phyloP scores from a whole-genome alignment of 1,284 basidiomycete species.

The Cryptococcus jaspeensis region DNA sequence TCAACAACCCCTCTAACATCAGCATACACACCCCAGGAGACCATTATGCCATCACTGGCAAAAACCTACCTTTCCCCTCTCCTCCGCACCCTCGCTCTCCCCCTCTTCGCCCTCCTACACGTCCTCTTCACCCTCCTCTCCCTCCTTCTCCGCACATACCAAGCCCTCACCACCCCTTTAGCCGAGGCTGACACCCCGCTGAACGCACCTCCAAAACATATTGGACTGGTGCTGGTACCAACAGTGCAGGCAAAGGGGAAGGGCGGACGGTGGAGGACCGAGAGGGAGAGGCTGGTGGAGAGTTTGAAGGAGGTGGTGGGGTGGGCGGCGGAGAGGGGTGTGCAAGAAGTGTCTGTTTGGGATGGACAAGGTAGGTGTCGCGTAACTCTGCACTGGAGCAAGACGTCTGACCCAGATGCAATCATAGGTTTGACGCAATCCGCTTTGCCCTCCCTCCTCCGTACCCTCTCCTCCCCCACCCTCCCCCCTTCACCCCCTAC shows the following conservation, averaged over 20 bases:
- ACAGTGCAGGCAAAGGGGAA: neutral
- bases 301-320: constrained; percentile 28
- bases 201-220: constrained; percentile 11
- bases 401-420: neutral
- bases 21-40: neutral
- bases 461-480: constrained; percentile 3
- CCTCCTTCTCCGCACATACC: constrained; percentile 31
- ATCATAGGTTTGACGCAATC: constrained; percentile 13
- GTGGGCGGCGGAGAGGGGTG: constrained; percentile 34
- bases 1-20: neutral
- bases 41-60: neutral
- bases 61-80: neutral
- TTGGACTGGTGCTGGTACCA: constrained; percentile 12
- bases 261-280: constrained; percentile 1
- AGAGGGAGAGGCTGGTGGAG: constrained; percentile 19
- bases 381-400: neutral
- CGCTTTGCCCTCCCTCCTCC: constrained; percentile 9
- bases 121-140: constrained; percentile 35
- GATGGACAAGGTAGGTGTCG: constrained; percentile 15
- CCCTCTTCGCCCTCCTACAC: constrained; percentile 36
- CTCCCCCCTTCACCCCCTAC: constrained; percentile 13
- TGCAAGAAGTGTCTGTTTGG: constrained; percentile 36
- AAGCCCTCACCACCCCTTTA: constrained; percentile 17
- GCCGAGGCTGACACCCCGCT: neutral
- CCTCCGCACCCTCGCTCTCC: constrained; percentile 13